Base-by-base conservation (phyloP, 2,329 filamentous ascomycete genomes). In the Juglanconis oblonga region DNA sequence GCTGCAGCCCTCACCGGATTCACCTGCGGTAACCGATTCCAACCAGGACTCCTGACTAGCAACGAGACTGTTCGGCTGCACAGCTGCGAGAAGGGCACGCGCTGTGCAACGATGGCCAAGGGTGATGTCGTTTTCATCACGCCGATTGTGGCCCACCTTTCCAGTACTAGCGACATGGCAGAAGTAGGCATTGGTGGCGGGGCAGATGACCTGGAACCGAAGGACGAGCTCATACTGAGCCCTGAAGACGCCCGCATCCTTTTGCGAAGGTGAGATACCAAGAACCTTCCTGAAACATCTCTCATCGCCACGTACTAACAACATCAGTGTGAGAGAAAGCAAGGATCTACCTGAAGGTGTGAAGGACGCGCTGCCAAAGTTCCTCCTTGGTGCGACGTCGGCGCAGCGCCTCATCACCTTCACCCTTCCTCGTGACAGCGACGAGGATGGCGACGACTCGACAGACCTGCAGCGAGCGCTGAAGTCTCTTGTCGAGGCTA, bases 121-220 rank as follows among this genome's bases (percentile, higher is more conserved):
- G 44, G 31, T 1, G 29, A 38, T 11, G 82, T 90, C 0, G 88
- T 97, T 6, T 87, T 84, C 69, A 94, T 97, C 56, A 85, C 85
- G 6, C 93, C 93, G 0, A 87, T 97, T 47, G 82, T 97, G 14
- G 86, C 87, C 4, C 86, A 87, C 33, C 74, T 83, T 4, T 68
- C 77, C 1, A 74, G 83, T 55, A 89, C 89, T 7, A 73, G 74
- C 13, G 85, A 91, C 29, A 76, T 96, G 36, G 80, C 79, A 2
- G 94, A 97, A 70, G 69, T 87, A 6, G 92, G 92, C 1, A 82
- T 90, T 33, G 92, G 92, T 5, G 92, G 92, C 5, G 92, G 92
- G 1, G 86, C 86, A 11, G 89, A 88, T 3, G 91, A 96, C 71
- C 74, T 96, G 5, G 83, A 87, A 65, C 84, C 87, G 51, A 81